Percentiles rank a stretch among this genome's conserved stretches.
Conservation (phyloP, 1,284 basidiomycete genomes). For the Athelia sp. region DNA sequence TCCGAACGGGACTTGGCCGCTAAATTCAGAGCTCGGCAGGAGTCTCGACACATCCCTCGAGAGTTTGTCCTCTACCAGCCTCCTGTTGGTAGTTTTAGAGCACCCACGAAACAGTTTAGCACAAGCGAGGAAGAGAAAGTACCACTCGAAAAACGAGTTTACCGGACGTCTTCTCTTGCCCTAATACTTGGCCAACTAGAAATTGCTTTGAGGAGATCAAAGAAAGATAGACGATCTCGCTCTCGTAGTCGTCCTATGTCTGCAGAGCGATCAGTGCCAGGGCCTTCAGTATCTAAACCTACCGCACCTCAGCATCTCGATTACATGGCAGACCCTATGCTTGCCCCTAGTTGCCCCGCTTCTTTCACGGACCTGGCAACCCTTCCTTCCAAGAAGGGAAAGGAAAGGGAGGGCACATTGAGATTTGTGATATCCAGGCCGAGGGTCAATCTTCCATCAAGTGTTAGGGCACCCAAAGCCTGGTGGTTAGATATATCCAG, state of each 20-base stretch:
- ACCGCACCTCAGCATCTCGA: slow-evolving; percentile 20
- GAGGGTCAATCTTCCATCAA: background rate
- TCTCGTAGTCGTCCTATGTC: slow-evolving; percentile 14
- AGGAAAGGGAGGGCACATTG: slow-evolving; percentile 21
- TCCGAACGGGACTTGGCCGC: slow-evolving; percentile 56
- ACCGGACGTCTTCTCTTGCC: slow-evolving; percentile 55
- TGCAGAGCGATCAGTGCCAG: slow-evolving; percentile 7
- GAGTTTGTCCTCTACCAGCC: slow-evolving; percentile 65
- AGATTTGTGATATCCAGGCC: slow-evolving; percentile 1
- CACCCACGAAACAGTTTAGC: background rate
- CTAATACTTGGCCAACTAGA: slow-evolving; percentile 54
- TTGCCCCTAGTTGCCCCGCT: slow-evolving; percentile 20
- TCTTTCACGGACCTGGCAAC: slow-evolving; percentile 22
- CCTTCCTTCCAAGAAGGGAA: slow-evolving; percentile 36
- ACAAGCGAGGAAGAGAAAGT: slow-evolving; percentile 1
- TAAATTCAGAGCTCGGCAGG: slow-evolving; percentile 55
- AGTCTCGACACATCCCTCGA: slow-evolving; percentile 52
- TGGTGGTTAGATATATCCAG: slow-evolving; percentile 95
- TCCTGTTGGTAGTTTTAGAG: slow-evolving; percentile 26
- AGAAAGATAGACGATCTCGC: slow-evolving; percentile 28
- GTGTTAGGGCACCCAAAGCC: slow-evolving; percentile 35
- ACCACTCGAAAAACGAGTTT: slow-evolving; percentile 27
- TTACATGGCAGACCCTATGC: slow-evolving; percentile 28
- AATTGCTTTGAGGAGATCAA: slow-evolving; percentile 39
- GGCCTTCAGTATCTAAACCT: background rate